Conservation (phyloP, 129 eudicot genomes). For the Solidago caesia region DNA sequence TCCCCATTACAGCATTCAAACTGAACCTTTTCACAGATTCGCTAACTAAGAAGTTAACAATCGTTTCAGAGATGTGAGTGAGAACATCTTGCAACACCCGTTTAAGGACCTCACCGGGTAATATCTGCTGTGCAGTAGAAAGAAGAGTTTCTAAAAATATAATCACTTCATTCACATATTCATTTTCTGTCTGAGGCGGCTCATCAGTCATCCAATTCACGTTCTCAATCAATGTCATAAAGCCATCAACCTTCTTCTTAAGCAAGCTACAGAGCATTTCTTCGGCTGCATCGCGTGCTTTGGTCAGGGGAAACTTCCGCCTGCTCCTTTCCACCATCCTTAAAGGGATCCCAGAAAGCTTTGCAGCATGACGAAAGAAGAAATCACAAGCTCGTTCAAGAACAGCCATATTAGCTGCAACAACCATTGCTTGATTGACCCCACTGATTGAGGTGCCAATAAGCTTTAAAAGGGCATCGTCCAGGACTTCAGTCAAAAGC, state of each 20-base stretch:
- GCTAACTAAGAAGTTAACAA: conserved; percentile 74
- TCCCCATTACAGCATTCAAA: conserved; percentile 86
- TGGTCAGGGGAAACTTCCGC: conserved; percentile 76
- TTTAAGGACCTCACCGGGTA: conserved; percentile 79
- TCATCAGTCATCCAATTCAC: conserved; percentile 97
- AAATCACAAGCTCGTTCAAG: conserved; percentile 96
- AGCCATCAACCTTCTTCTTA: conserved; percentile 91
- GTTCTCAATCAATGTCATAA: conserved; percentile 77
- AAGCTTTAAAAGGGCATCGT: conserved; percentile 74
- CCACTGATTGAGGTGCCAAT: conserved; percentile 67
- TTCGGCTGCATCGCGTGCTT: conserved; percentile 96
- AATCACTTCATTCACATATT: conserved; percentile 89
- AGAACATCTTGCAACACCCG: conserved; percentile 90
- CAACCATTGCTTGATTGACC: conserved; percentile 94
- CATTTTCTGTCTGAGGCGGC: conserved; percentile 79
- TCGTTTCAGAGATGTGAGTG: conserved; percentile 74
- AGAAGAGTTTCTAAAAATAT: conserved; percentile 89
- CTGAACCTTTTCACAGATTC: conserved; percentile 86
- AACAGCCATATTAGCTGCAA: conserved; percentile 98
- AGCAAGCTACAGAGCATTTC: conserved; percentile 87
- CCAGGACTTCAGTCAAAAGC: conserved; percentile 85
- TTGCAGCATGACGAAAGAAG: conserved; percentile 94
- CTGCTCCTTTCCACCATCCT: conserved; percentile 90
- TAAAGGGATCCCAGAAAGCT: conserved; percentile 86
- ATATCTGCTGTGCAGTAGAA: conserved; percentile 92